Percentiles rank a stretch among this genome's conserved stretches.
These are phyloP conservation scores for Suillus hirtellus DNA, from an alignment of 768 basidiomycete genomes.

Conservation along the genomic window DNA sequence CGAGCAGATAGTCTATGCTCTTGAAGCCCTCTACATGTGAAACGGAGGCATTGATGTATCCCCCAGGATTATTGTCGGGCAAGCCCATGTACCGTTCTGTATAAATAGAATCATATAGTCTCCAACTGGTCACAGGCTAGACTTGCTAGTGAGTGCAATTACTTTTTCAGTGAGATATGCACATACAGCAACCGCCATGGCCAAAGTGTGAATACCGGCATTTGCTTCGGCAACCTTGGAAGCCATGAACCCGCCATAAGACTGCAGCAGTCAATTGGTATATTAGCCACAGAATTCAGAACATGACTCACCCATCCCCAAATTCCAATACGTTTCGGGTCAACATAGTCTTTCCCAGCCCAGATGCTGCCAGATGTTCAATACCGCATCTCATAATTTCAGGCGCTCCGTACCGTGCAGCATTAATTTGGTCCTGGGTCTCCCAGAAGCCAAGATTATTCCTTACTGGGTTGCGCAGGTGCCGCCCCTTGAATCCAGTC, in stretches of 20 bases:
- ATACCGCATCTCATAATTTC: conserved; percentile 10
- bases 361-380: conserved; percentile 53
- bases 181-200: conserved; percentile 87
- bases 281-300: conserved; percentile 6
- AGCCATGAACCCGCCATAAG: conserved; percentile 96
- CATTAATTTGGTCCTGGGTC: conserved; percentile 85
- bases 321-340: conserved; percentile 84
- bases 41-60: conserved; percentile 90
- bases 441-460: conserved; percentile 89
- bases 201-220: conserved; percentile 86
- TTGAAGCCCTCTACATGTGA: conserved; percentile 86
- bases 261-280: conserved; percentile 45
- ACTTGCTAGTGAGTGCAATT: conserved; percentile 16
- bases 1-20: conserved; percentile 77
- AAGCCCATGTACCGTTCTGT: conserved; percentile 97
- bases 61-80: conserved; percentile 72
- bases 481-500: conserved; percentile 87
- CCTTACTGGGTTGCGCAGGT: conserved; percentile 84
- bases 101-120: conserved; percentile 88
- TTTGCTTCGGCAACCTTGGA: conserved; percentile 90
- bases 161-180: conserved; percentile 3
- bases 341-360: conserved; percentile 87
- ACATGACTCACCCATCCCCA: conserved; percentile 89
- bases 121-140: conserved; percentile 88
- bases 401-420: conserved; percentile 63